Evolutionary conservation across 345 rosid genomes (phyloP), one percentile per base, ranked within the genome.

Genomic region (Chamaenerion angustifolium): DNA sequence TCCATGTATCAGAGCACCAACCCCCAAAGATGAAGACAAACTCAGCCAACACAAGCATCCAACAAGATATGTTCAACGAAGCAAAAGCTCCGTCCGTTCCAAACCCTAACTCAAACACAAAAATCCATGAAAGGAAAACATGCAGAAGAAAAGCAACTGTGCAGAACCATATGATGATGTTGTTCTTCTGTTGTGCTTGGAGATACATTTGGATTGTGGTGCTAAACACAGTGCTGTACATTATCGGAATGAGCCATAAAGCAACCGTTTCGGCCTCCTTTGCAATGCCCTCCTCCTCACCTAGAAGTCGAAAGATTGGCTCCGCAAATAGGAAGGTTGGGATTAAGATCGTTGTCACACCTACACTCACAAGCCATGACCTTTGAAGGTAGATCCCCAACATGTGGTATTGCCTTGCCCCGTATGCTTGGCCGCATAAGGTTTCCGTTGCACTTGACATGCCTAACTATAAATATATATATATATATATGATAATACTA

Each of bases 391-490:
- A 71, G 31, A 71, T 57, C 1, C 76, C 69, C 60, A 71, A 13
- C 75, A 71, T 71, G 57, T 66, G 66, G 51, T 62, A 63, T 31
- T 71, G 68, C 55, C 21, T 45, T 13, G 76, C 71, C 14, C 76
- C 71, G 45, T 55, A 71, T 14, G 76, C 72, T 60, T 71, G 76
- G 2, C 69, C 76, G 52, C 76, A 71, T 7, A 71, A 45, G 12
- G 71, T 71, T 18, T 67, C 71, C 12, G 71, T 62, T 16, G 75
- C 75, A 43, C 65, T 70, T 18, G 75, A 61, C 74, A 70, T 70
- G 16, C 74, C 74, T 16, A 62, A 35, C 75, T 64, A 42, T n/a
- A 48, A 18, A 4, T 8, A 11, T 9, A n/a, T 4, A 18, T 31
- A 41, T 37, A 45, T 10, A 13, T 31, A 52, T 14, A 40, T 2